Base-by-base conservation (phyloP, 768 basidiomycete species). In the Termitomyces sp. region DNA sequence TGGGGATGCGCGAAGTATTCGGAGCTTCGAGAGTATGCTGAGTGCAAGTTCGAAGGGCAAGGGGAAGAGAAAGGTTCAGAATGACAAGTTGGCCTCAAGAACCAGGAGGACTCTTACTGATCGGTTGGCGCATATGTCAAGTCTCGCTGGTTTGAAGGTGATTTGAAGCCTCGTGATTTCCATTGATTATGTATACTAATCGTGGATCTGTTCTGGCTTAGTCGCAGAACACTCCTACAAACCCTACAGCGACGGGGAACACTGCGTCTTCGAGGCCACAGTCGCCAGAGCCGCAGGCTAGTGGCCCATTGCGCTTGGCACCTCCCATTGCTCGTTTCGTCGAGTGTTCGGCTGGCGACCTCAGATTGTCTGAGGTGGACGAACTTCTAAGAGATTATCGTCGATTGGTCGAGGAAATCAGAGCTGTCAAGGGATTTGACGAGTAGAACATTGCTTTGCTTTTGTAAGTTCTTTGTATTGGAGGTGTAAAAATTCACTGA, bases 21-120 rank as follows among this genome's bases (percentile, higher is more conserved):
- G 83, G 60, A 94, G 92, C 66, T 93, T 95, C 64, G 87, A 86
- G 74, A 93, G 82, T 60, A 93, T 92, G 91, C 74, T 92, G 77
- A 84, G 77, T 64, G 73, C 75, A 37, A 71, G 71, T 58, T 60
- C 60, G 35, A 58, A 57, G 55, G 60, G 67, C 55, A 60, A 65
- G 56, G 62, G 65, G 42, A 64, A 65, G 56, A 62, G 65, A 41
- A 64, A 52, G 55, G 44, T 22, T 10, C 40, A 51, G 24, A 53
- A 55, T 43, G 49, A 46, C 14, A 57, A 52, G 8, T 15, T 48
- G 51, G 50, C 58, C 51, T 62, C 51, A 50, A 62, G 55, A 55
- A 50, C 77, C 41, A 71, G 92, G 53, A 87, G 84, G 69, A 94
- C 84, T 60, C 69, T 98, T 42, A 81, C 88, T 17, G 93, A 94